Base-by-base conservation (phyloP, 768 basidiomycete species). In the Amanita pseudoporphyria region DNA sequence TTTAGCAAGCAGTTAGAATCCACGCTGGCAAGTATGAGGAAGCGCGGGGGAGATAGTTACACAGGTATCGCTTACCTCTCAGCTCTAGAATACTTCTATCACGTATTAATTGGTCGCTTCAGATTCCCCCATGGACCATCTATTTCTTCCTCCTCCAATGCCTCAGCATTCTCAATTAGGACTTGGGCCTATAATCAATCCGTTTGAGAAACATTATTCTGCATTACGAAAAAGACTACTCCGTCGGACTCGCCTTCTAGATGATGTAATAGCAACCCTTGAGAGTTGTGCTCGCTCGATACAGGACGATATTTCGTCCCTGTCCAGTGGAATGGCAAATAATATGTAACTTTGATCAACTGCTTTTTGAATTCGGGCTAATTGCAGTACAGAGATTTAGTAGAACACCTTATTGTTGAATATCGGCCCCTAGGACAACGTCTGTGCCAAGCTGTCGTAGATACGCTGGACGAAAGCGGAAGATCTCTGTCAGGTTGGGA, bases 191-290 rank as follows among this genome's bases (percentile, higher is more conserved):
- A 63, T 63, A 13, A 69, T 76, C 51, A 62, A 67, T 14, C 67
- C 78, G 1, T 82, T 89, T 57, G 72, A 74, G 37, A 77, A 71
- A 57, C 89, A 87, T 58, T 79, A 77, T 54, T 55, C 64, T n/a
- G 63, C 74, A 3, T 59, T 92, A 31, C 78, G 72, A 49, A 74
- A 74, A 38, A 84, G 84, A 53, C 66, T 90, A n/a, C 56, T 72
- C 18, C 79, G 81, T 16, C 77, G 87, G 33, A 83, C 84, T 9
- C 69, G 77, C 1, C 62, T 78, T 37, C 64, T 90, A 22, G 73
- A 87, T 51, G 66, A 71, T 18, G 71, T 84, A 10, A 60, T 91
- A 52, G 64, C 61, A 6, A 70, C 66, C 2, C 65, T 89, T 9
- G 88, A 92, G 54, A 70, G 66, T 28, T 77, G 77, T 55, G 81